These are phyloP conservation scores for Pichia kudriavzevii DNA, from an alignment of 1,139 yeast genomes.

Conservation along the genomic window DNA sequence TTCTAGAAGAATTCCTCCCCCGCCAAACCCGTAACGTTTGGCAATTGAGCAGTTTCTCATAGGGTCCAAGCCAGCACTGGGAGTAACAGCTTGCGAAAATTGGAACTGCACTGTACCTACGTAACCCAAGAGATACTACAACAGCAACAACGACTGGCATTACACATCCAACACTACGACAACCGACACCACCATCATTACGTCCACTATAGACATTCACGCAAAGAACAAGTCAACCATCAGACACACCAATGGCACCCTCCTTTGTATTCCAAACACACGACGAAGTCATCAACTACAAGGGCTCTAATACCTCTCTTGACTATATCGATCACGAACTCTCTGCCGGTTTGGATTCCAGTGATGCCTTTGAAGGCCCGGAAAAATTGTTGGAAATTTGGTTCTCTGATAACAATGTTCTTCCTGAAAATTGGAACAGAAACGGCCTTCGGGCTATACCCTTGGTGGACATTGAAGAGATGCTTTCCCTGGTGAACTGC, in stretches of 20 bases:
- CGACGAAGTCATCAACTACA: constrained; percentile 6
- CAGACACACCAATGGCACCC: constrained; percentile 14
- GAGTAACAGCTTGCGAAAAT: no score
- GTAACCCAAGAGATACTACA: no score
- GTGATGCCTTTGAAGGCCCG: constrained; percentile 95
- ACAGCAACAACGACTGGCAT: no score
- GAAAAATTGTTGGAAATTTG: constrained; percentile 88
- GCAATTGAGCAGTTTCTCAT: no score
- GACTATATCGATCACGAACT: constrained; percentile 68
- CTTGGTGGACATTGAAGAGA: constrained; percentile 57
- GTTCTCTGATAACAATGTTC: constrained; percentile 41
- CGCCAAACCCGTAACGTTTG: no score
- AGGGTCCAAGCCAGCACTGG: no score
- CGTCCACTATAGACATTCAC: no score
- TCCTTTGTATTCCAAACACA: constrained; percentile 12
- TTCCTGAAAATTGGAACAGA: constrained; percentile 32
- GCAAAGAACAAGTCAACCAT: no score
- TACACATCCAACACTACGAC: no score
- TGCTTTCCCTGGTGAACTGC: constrained; percentile 80
- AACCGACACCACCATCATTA: no score
- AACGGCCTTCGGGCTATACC: constrained; percentile 61
- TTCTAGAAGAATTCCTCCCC: no score
- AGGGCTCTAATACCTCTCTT: constrained; percentile 11
- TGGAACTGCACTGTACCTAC: no score
- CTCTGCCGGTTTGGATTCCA: constrained; percentile 74